These are phyloP conservation scores for Malassezia caprae DNA, from an alignment of 1,284 basidiomycete species.

Conservation along the genomic window DNA sequence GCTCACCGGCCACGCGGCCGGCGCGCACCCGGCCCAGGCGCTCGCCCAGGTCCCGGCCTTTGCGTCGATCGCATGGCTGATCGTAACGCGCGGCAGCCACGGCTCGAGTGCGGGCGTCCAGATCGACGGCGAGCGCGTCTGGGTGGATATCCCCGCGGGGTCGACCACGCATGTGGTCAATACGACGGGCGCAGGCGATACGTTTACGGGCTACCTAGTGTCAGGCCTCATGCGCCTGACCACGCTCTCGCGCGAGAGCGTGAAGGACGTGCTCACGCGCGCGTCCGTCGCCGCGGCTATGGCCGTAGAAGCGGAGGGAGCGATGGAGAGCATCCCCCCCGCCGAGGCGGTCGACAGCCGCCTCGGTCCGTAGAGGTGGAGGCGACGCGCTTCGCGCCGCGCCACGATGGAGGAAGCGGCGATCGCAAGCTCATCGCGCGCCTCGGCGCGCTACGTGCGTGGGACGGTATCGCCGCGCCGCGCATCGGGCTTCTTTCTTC, in stretches of 20 bases:
- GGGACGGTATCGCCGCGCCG: conserved; percentile 17
- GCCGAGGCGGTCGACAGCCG: conserved; percentile 21
- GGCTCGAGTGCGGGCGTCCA: conserved; percentile 33
- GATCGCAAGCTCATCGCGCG: neutral
- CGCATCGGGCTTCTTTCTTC: conserved; percentile 17
- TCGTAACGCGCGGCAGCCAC: conserved; percentile 35
- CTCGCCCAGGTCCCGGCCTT: conserved; percentile 23
- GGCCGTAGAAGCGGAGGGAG: conserved; percentile 41
- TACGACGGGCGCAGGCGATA: conserved; percentile 47
- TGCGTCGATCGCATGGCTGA: conserved; percentile 26
- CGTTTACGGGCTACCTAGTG: conserved; percentile 42
- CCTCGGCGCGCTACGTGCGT: conserved; percentile 2
- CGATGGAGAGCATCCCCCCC: conserved; percentile 41
- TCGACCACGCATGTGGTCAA: conserved; percentile 33
- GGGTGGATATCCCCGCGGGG: conserved; percentile 24
- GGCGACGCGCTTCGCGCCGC: neutral
- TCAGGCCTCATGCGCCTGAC: conserved; percentile 30
- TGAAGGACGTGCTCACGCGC: conserved; percentile 20
- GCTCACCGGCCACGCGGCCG: conserved; percentile 8
- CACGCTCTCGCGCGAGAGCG: conserved; percentile 3
- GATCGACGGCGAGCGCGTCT: conserved; percentile 13
- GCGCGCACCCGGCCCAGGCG: conserved; percentile 14
- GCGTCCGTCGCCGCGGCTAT: conserved; percentile 34
- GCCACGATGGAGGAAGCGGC: neutral
- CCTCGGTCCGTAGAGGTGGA: neutral